Conservation (phyloP, 345 rosid species). For the Stellera chamaejasme region DNA sequence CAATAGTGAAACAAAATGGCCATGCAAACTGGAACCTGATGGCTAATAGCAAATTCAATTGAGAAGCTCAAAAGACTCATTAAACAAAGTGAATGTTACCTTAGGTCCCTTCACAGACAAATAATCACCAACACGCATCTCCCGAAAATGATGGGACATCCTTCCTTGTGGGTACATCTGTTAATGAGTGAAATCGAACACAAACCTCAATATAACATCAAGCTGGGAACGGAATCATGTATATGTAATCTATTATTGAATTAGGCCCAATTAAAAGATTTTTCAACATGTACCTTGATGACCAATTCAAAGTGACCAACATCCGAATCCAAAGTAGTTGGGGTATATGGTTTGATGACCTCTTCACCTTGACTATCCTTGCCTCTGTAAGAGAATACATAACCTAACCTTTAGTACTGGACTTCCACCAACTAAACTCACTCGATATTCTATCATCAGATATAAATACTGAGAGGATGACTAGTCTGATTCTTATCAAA, state of each 20-base stretch:
- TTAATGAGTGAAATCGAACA: background rate
- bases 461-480: background rate
- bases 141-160: constrained; percentile 67
- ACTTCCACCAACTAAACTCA: background rate
- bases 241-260: background rate
- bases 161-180: constrained; percentile 79
- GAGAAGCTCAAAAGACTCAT: no score
- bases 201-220: background rate
- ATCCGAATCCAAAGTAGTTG: constrained; percentile 91
- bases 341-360: constrained; percentile 87
- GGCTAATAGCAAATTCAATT: background rate
- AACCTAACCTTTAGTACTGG: background rate
- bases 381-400: constrained; percentile 37
- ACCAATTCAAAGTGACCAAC: constrained; percentile 79
- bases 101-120: constrained; percentile 67
- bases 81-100: constrained; percentile 19
- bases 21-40: background rate
- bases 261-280: no score
- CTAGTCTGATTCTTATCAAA: background rate
- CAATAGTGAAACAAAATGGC: background rate
- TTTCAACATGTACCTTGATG: constrained; percentile 48
- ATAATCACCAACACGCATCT: constrained; percentile 48
- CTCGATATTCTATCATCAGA: background rate
- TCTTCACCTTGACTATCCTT: constrained; percentile 80
- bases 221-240: background rate